These are phyloP conservation scores for Melastoma malabathricum DNA, from an alignment of 345 rosid genomes.

Conservation along the genomic window DNA sequence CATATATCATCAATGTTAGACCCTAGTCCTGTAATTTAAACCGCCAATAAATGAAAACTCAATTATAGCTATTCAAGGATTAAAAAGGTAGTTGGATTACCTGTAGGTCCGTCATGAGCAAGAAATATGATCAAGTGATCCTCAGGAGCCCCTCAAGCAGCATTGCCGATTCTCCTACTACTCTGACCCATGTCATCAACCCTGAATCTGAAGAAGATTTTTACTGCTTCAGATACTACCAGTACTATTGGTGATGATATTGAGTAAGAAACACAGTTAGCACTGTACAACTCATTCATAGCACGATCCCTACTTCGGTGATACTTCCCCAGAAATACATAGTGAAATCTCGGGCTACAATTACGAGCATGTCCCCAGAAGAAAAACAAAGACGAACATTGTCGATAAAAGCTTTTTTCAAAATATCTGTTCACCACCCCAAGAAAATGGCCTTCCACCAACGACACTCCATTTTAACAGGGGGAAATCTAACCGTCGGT, in stretches of 20 bases:
- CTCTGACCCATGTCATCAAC: constrained; percentile 60
- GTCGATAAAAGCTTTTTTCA: constrained; percentile 35
- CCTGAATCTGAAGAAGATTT: constrained; percentile 44
- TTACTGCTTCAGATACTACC: background rate
- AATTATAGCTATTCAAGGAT: constrained; percentile 1
- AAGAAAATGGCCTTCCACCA: constrained; percentile 92
- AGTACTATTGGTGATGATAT: background rate
- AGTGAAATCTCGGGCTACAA: too few species aligned
- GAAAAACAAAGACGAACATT: too few species aligned
- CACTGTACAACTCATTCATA: background rate
- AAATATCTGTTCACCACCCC: constrained; percentile 49
- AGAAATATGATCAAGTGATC: constrained; percentile 66
- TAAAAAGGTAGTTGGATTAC: constrained; percentile 19
- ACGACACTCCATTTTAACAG: constrained; percentile 50
- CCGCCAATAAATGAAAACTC: constrained; percentile 1
- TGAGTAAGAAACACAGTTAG: too few species aligned
- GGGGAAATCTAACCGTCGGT: constrained; percentile 57
- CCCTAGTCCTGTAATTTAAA: constrained; percentile 54
- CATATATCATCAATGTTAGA: constrained; percentile 60
- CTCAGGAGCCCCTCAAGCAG: constrained; percentile 50
- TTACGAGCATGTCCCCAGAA: background rate
- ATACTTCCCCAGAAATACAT: background rate
- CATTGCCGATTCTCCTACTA: constrained; percentile 38
- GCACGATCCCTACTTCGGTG: background rate
- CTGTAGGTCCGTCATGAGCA: constrained; percentile 84